A percentile compares a stretch with the other conserved stretches of the same genome.
These are phyloP conservation scores for Blumeria graminis DNA, from an alignment of 2,329 filamentous ascomycete species.

Conservation along the genomic window DNA sequence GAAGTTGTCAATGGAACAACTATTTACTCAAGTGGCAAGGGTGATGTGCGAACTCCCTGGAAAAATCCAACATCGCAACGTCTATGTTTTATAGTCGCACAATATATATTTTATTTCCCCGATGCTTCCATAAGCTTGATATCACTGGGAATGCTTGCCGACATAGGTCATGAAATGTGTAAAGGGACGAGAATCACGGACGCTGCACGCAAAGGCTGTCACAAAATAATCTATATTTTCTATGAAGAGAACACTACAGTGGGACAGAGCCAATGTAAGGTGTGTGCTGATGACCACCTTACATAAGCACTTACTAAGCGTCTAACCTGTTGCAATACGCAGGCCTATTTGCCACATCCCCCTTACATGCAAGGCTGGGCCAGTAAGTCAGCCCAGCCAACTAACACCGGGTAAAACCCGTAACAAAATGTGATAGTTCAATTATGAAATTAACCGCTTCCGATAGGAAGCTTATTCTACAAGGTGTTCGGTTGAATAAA, in stretches of 20 bases:
- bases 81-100: neutral
- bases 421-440: no score
- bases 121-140: neutral
- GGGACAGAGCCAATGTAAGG: no score
- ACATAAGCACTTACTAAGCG: no score
- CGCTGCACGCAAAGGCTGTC: no score
- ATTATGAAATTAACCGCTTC: neutral
- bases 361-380: no score
- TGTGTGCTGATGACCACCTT: no score
- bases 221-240: no score
- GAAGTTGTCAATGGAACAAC: neutral
- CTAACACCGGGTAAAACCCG: no score
- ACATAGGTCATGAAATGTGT: neutral
- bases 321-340: no score
- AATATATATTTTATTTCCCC: neutral
- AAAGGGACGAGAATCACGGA: neutral
- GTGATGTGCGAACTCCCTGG: neutral
- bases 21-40: neutral
- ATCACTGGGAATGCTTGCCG: neutral
- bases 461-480: neutral
- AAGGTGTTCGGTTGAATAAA: neutral
- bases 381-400: no score
- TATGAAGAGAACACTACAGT: no score
- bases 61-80: neutral
- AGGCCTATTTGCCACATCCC: no score